Evolutionary conservation across 1,284 basidiomycete species (phyloP).

Genomic region (Malassezia brasiliensis): DNA sequence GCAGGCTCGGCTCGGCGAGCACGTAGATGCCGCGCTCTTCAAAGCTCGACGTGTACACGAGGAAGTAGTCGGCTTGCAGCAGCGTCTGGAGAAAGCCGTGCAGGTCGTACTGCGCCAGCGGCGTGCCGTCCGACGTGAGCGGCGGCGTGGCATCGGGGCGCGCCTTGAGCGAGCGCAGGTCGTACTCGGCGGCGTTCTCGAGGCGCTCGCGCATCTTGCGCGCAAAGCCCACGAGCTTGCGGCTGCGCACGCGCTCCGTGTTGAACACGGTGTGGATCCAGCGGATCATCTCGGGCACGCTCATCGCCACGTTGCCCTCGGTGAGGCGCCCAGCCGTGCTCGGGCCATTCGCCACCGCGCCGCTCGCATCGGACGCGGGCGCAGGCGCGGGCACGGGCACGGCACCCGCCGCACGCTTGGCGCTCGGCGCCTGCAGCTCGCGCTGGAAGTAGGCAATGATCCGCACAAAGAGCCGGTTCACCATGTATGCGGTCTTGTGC

Average conservation of each 20-base stretch:
- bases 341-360: conserved; percentile 6
- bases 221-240: conserved; percentile 79
- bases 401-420: background rate
- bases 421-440: conserved; percentile 68
- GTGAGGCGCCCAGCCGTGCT: conserved; percentile 21
- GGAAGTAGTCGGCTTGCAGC: conserved; percentile 78
- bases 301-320: conserved; percentile 54
- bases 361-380: background rate
- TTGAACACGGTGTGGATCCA: conserved; percentile 94
- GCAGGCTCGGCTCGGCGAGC: conserved; percentile 72
- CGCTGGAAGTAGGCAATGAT: conserved; percentile 85
- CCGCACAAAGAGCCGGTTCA: conserved; percentile 55
- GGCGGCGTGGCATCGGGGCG: background rate
- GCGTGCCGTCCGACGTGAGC: background rate
- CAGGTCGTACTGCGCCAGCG: conserved; percentile 52
- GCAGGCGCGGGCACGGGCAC: background rate
- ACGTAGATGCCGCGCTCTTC: conserved; percentile 92
- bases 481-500: conserved; percentile 39
- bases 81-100: conserved; percentile 71
- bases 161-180: conserved; percentile 57
- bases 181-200: conserved; percentile 91
- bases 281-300: conserved; percentile 66
- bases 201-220: conserved; percentile 60
- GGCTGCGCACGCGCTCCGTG: conserved; percentile 78
- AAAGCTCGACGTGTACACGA: conserved; percentile 81